Evolutionary conservation across 2,329 filamentous ascomycete genomes (phyloP).

Genomic region (Aspergillus carbonarius): DNA sequence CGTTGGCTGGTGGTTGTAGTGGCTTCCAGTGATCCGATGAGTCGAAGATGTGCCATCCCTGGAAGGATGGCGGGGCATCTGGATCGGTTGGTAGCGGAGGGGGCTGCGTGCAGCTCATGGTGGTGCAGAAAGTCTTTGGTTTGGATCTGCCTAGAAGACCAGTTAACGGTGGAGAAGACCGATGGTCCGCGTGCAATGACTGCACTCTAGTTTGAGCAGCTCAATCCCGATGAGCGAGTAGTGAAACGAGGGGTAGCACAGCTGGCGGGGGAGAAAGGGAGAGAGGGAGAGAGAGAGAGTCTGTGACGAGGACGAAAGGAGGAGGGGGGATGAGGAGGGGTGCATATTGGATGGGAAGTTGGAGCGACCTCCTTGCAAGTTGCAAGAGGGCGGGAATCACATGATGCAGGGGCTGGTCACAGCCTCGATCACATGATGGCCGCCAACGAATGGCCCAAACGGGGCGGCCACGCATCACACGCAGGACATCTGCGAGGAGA

Average conservation of each 20-base stretch:
- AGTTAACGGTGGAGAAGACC: background rate
- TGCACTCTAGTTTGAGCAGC: background rate
- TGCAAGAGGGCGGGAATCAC: background rate
- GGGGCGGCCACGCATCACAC: background rate
- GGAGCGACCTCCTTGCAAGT: background rate
- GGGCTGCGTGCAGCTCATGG: background rate
- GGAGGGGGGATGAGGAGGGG: background rate
- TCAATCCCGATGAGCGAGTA: background rate
- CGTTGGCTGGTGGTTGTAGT: background rate
- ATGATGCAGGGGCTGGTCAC: background rate
- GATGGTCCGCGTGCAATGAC: background rate
- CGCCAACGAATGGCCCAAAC: background rate
- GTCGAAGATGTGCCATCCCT: conserved; percentile 10
- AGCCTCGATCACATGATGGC: background rate
- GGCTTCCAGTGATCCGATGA: background rate
- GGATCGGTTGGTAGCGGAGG: background rate
- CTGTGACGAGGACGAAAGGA: background rate
- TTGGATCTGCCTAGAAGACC: background rate
- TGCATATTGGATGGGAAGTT: background rate
- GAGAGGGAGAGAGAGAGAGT: too few relatives aligned
- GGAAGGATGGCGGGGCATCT: conserved; percentile 2
- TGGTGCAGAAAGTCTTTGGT: background rate
- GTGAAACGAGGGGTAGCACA: background rate
- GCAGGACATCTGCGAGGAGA: background rate
- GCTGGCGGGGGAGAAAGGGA: background rate